Conservation (phyloP, 805 yeast genomes). For the Cyberlindnera misumaiensis region DNA sequence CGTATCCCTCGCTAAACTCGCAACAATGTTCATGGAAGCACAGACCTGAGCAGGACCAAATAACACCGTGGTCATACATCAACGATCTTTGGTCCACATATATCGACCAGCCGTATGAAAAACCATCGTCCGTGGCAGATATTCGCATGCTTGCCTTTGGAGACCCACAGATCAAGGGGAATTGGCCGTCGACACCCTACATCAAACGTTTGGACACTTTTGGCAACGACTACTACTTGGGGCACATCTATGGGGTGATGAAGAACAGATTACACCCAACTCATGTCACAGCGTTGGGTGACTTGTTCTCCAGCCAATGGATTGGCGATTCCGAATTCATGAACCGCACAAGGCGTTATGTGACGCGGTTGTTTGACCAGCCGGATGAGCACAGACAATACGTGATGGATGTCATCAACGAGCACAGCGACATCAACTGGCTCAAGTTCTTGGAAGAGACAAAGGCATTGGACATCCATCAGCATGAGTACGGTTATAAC, state of each 20-base stretch:
- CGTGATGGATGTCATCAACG: conserved; percentile 39
- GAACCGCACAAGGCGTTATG: conserved; percentile 68
- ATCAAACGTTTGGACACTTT: conserved; percentile 72
- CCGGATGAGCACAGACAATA: conserved; percentile 43
- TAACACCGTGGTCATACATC: conserved; percentile 11
- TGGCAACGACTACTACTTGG: conserved; percentile 86
- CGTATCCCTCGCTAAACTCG: conserved; percentile 62
- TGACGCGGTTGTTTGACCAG: conserved; percentile 60
- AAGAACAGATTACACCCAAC: conserved; percentile 58
- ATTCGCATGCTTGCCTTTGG: conserved; percentile 79
- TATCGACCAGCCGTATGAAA: conserved; percentile 19
- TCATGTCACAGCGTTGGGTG: conserved; percentile 88
- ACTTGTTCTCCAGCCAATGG: conserved; percentile 92
- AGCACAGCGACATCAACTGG: conserved; percentile 56
- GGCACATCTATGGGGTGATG: conserved; percentile 73
- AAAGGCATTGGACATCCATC: conserved; percentile 25
- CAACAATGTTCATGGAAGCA: conserved; percentile 55
- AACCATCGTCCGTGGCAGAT: conserved; percentile 24
- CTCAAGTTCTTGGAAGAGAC: conserved; percentile 30
- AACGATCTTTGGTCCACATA: conserved; percentile 22
- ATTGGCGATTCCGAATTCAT: conserved; percentile 80
- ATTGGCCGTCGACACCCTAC: conserved; percentile 63
- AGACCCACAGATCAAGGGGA: conserved; percentile 95
- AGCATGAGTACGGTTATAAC: conserved; percentile 42
- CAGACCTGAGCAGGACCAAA: conserved; percentile 11